phyloP scores from a whole-genome alignment of 805 yeast species.

The Cyberlindnera xylosilytica region DNA sequence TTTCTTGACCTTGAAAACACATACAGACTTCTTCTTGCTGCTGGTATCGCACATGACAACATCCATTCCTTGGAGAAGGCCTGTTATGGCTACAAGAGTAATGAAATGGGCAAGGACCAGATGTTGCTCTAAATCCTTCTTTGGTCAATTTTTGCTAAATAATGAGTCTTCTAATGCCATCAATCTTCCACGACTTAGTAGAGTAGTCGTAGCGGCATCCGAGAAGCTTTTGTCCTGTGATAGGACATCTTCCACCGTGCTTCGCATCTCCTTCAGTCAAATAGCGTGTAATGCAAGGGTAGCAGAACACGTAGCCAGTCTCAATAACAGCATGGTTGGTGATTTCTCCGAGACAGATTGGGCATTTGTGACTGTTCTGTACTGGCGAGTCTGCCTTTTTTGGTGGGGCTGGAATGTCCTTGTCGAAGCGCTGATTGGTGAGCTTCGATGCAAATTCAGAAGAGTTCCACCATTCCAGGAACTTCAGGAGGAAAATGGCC shows the following conservation, averaged over 20 bases:
- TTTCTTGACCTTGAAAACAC: conserved; percentile 24
- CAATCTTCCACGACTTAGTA: conserved; percentile 63
- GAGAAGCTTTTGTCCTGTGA: conserved; percentile 67
- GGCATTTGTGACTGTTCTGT: conserved; percentile 50
- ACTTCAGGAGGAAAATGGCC: conserved; percentile 76
- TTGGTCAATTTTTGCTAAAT: conserved; percentile 44
- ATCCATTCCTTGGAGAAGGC: conserved; percentile 7
- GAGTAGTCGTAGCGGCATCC: conserved; percentile 67
- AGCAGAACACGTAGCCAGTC: conserved; percentile 89
- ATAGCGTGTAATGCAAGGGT: conserved; percentile 74
- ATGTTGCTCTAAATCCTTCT: background rate
- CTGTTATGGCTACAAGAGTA: background rate
- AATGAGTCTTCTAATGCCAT: conserved; percentile 72
- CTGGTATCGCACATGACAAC: conserved; percentile 21
- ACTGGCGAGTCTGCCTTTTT: conserved; percentile 2
- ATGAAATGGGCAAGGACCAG: background rate
- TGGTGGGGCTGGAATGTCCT: conserved; percentile 42
- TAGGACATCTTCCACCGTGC: conserved; percentile 77
- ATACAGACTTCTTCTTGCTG: conserved; percentile 17
- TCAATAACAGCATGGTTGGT: conserved; percentile 84
- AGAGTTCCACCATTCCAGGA: conserved; percentile 91
- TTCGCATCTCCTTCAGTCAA: conserved; percentile 45
- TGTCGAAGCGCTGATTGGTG: conserved; percentile 41
- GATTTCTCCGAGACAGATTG: conserved; percentile 62
- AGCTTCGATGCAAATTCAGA: conserved; percentile 65